phyloP scores from a whole-genome alignment of 2,329 filamentous ascomycete species.

The Berkeleyomyces basicola region DNA sequence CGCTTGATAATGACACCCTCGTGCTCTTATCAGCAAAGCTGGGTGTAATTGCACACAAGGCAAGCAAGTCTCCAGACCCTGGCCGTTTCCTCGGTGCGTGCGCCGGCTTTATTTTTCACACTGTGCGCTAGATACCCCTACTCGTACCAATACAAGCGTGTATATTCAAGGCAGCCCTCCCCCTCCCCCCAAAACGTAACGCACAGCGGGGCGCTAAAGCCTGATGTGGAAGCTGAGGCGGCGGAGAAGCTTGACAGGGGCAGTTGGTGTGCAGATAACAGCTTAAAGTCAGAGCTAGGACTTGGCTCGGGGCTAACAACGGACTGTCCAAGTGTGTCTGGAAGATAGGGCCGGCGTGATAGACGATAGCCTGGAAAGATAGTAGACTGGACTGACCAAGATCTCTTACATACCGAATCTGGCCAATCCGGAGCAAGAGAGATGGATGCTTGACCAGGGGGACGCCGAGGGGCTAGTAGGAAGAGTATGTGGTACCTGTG shows the following conservation, averaged over 20 bases:
- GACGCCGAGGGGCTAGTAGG: background rate
- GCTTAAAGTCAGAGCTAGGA: background rate
- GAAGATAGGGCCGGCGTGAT: background rate
- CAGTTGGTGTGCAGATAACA: background rate
- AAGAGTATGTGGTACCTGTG: background rate
- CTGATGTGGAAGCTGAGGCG: background rate
- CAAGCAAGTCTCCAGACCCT: background rate
- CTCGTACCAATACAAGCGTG: background rate
- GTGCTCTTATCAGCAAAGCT: background rate
- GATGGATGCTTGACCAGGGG: background rate
- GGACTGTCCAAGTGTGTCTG: background rate
- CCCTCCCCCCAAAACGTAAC: background rate
- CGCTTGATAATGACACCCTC: background rate
- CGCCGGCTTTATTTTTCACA: background rate
- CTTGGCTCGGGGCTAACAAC: background rate
- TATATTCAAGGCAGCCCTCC: background rate
- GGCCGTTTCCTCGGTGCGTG: background rate
- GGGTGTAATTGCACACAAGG: background rate
- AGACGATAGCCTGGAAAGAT: background rate
- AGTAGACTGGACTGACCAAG: background rate
- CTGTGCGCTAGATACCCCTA: background rate
- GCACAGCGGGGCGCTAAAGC: background rate
- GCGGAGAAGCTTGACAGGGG: background rate
- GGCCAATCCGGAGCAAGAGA: background rate
- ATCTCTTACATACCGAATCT: constrained; percentile 2